phyloP scores from a whole-genome alignment of 1,284 basidiomycete species.

The Bondarzewia mesenterica region DNA sequence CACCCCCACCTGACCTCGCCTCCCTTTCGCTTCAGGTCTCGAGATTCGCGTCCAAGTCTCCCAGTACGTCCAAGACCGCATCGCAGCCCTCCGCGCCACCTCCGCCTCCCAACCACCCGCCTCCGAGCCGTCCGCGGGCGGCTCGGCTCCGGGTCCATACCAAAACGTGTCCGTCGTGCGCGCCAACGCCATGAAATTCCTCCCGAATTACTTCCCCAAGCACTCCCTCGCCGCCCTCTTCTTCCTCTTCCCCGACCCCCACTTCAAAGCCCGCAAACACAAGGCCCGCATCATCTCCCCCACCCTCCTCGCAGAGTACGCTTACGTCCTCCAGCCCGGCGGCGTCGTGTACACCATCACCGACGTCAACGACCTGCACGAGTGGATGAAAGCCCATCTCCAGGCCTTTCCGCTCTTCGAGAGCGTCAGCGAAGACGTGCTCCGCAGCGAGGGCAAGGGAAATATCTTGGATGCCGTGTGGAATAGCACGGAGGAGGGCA shows the following conservation, averaged over 20 bases:
- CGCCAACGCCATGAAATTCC: conserved; percentile 98
- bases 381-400: conserved; percentile 93
- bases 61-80: conserved; percentile 93
- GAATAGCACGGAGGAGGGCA: conserved; percentile 90
- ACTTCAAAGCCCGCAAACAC: conserved; percentile 97
- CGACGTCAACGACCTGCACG: conserved; percentile 89
- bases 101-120: conserved; percentile 29
- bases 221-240: conserved; percentile 90
- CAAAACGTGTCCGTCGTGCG: conserved; percentile 94
- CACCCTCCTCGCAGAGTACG: conserved; percentile 90
- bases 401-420: conserved; percentile 84
- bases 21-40: conserved; percentile 54
- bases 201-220: conserved; percentile 94
- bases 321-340: conserved; percentile 84
- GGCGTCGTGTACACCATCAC: conserved; percentile 98
- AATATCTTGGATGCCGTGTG: conserved; percentile 76
- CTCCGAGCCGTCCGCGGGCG: not conserved
- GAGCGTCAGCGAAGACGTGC: conserved; percentile 63
- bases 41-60: conserved; percentile 97
- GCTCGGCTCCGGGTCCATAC: conserved; percentile 44
- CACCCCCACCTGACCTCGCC: not conserved
- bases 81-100: conserved; percentile 71
- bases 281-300: conserved; percentile 98
- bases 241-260: conserved; percentile 98
- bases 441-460: conserved; percentile 67